Conservation (phyloP, 495 filamentous ascomycete species). For the Emericellopsis terricola region DNA sequence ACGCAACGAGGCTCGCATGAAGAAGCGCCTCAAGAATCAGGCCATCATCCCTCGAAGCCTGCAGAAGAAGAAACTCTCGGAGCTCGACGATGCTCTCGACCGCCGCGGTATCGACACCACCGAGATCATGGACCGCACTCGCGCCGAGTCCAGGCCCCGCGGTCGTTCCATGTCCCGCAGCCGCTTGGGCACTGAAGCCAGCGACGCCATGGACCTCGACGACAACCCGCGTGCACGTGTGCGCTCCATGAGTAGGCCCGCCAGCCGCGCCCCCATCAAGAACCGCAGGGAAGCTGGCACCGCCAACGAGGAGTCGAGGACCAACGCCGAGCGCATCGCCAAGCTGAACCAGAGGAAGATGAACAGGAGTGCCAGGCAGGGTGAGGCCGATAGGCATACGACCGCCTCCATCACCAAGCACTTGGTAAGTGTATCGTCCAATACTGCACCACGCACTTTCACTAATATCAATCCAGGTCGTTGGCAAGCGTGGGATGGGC, state of each 20-base stretch:
- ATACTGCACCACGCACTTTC: not conserved
- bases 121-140: slow-evolving; percentile 50
- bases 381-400: slow-evolving; percentile 89
- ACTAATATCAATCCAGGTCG: slow-evolving; percentile 15
- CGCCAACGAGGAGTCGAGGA: slow-evolving; percentile 35
- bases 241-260: slow-evolving; percentile 45
- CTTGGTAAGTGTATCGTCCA: slow-evolving; percentile 42
- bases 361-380: slow-evolving; percentile 92
- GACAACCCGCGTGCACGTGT: slow-evolving; percentile 33
- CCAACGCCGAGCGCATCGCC: slow-evolving; percentile 63
- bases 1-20: slow-evolving; percentile 78
- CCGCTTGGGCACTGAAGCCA: slow-evolving; percentile 33
- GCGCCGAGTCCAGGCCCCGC: slow-evolving; percentile 37
- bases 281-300: slow-evolving; percentile 79
- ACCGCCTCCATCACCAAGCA: slow-evolving; percentile 72
- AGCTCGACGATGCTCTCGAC: slow-evolving; percentile 71
- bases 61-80: slow-evolving; percentile 55
- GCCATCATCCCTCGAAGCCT: slow-evolving; percentile 72
- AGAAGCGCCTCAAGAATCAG: slow-evolving; percentile 90
- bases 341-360: slow-evolving; percentile 94
- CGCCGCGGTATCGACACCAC: slow-evolving; percentile 69
- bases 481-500: slow-evolving; percentile 41
- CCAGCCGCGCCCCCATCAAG: slow-evolving; percentile 53
- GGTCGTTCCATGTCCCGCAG: slow-evolving; percentile 39
- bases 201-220: slow-evolving; percentile 81